Conservation (phyloP, 495 filamentous ascomycete genomes). For the Talaromyces ruber region DNA sequence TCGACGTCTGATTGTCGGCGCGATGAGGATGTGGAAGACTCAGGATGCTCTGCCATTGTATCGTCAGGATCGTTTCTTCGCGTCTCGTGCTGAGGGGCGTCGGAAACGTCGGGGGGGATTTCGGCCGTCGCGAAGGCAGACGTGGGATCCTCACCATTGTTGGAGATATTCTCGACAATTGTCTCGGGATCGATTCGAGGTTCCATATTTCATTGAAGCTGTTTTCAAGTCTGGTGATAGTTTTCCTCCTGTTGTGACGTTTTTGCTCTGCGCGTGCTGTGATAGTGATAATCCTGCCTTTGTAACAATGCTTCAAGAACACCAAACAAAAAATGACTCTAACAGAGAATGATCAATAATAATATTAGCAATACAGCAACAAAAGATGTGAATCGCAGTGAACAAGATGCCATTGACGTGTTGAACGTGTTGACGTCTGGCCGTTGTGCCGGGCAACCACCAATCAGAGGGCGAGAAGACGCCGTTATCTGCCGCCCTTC, state of each 20-base stretch:
- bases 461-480: not conserved
- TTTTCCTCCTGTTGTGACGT: not conserved
- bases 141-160: not conserved
- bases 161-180: slow-evolving; percentile 11
- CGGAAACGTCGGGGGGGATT: slow-evolving; percentile 5
- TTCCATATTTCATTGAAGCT: not conserved
- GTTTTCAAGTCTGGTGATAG: not conserved
- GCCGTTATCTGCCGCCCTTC: not conserved
- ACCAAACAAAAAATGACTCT: not conserved
- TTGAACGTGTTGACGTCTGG: not conserved
- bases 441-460: slow-evolving; percentile 5
- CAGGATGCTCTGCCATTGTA: slow-evolving; percentile 19
- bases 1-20: slow-evolving; percentile 24
- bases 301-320: not conserved
- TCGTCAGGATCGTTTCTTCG: slow-evolving; percentile 13
- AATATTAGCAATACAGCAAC: not conserved
- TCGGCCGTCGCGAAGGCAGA: not conserved
- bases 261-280: not conserved
- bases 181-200: not conserved
- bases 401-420: not conserved
- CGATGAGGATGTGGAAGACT: slow-evolving; percentile 32
- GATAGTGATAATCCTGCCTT: not conserved
- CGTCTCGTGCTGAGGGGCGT: slow-evolving; percentile 10
- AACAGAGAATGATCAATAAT: not conserved
- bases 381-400: not conserved